Evolutionary conservation across 257 asterid species (phyloP).

Genomic region (Cinchona pubescens): DNA sequence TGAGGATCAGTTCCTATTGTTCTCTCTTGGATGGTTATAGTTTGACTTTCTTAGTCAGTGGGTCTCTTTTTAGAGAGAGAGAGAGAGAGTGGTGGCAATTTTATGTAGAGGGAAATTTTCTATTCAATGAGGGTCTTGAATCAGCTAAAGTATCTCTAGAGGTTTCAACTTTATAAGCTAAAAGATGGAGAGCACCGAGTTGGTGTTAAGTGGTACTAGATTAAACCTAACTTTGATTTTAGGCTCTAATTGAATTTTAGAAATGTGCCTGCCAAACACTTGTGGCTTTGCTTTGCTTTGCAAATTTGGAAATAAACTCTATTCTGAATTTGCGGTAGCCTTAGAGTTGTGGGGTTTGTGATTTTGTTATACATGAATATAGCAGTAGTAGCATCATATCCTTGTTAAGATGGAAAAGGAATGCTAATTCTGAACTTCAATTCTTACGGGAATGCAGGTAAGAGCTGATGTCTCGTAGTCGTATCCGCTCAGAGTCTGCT

Average conservation of each 20-base stretch:
- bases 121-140: not conserved
- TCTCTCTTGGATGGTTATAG: not conserved
- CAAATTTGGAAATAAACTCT: not conserved
- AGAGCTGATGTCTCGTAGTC: constrained; percentile 39
- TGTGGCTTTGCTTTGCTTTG: not conserved
- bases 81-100: not conserved
- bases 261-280: not conserved
- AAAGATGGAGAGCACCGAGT: not conserved
- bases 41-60: not conserved
- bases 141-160: not conserved
- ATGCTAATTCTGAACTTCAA: not conserved
- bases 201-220: not conserved
- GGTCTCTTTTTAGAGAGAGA: not conserved
- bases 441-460: constrained; percentile 69
- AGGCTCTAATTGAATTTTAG: not conserved
- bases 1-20: not conserved
- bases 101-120: not conserved
- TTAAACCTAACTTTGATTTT: not conserved
- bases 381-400: not conserved
- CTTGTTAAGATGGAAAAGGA: not conserved
- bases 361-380: not conserved
- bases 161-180: not conserved
- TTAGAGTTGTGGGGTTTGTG: not conserved
- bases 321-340: not conserved
- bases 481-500: constrained; percentile 5